These are phyloP conservation scores for Dalbergia oliveri DNA, from an alignment of 306 rosid species.

Conservation along the genomic window DNA sequence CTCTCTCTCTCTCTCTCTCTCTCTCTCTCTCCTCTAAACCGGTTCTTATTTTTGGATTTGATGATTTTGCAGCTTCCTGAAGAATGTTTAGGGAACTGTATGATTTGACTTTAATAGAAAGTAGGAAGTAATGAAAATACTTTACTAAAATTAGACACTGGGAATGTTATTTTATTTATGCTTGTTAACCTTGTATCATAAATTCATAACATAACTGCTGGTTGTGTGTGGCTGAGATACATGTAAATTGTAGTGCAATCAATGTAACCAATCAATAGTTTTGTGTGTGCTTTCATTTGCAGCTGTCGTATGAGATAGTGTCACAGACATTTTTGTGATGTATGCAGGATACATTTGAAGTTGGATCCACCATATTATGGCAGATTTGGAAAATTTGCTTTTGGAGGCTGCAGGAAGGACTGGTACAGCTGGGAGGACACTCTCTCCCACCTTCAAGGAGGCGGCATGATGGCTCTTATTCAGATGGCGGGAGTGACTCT, in stretches of 20 bases:
- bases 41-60: background rate
- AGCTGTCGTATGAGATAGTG: slow-evolving; percentile 9
- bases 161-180: slow-evolving; percentile 4
- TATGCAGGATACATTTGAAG: slow-evolving; percentile 40
- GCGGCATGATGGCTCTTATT: slow-evolving; percentile 71
- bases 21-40: background rate
- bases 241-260: background rate
- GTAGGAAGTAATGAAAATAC: background rate
- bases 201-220: background rate
- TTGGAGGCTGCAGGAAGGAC: slow-evolving; percentile 97
- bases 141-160: background rate
- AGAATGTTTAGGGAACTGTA: background rate
- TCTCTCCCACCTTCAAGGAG: slow-evolving; percentile 71
- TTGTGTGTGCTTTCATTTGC: slow-evolving; percentile 11
- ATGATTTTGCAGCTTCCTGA: slow-evolving; percentile 15
- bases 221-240: slow-evolving; percentile 3
- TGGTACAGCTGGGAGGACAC: slow-evolving; percentile 64
- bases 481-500: slow-evolving; percentile 91
- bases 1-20: background rate
- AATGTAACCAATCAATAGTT: background rate
- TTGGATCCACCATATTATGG: slow-evolving; percentile 54
- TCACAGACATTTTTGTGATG: slow-evolving; percentile 22
- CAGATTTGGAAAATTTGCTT: slow-evolving; percentile 80
- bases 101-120: slow-evolving; percentile 10
- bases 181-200: background rate